Evolutionary conservation across 169 alveolate species (phyloP).

Genomic region (Perkinsus chesapeaki): DNA sequence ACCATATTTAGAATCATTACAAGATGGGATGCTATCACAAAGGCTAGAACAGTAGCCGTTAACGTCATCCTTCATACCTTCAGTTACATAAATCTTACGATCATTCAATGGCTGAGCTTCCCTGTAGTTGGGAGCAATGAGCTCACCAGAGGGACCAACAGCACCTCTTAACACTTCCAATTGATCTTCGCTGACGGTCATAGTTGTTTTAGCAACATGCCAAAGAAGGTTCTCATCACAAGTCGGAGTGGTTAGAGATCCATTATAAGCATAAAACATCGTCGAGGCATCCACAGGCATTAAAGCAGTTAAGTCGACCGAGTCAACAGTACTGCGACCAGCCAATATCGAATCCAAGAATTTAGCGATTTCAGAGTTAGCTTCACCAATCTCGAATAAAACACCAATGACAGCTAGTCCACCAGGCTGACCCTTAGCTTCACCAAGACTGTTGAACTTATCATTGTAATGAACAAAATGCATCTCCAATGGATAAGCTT

Average conservation of each 20-base stretch:
- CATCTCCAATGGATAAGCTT: neutral
- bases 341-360: neutral
- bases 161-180: neutral
- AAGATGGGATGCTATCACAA: too few relatives aligned
- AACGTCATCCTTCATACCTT: too few relatives aligned
- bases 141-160: neutral
- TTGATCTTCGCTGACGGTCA: neutral
- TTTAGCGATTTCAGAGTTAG: neutral
- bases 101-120: neutral
- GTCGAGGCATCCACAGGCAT: neutral
- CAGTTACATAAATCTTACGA: too few relatives aligned
- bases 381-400: neutral
- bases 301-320: neutral
- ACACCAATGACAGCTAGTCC: neutral
- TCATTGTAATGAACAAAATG: neutral
- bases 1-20: too few relatives aligned
- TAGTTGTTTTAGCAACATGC: neutral
- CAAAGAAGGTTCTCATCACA: neutral
- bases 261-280: neutral
- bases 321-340: neutral
- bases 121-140: neutral
- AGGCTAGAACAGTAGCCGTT: too few relatives aligned
- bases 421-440: neutral
- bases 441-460: neutral
- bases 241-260: neutral